Percentiles rank a stretch among this genome's conserved stretches.
phyloP scores from a whole-genome alignment of 805 yeast species.

The Candida sphagnicola region DNA sequence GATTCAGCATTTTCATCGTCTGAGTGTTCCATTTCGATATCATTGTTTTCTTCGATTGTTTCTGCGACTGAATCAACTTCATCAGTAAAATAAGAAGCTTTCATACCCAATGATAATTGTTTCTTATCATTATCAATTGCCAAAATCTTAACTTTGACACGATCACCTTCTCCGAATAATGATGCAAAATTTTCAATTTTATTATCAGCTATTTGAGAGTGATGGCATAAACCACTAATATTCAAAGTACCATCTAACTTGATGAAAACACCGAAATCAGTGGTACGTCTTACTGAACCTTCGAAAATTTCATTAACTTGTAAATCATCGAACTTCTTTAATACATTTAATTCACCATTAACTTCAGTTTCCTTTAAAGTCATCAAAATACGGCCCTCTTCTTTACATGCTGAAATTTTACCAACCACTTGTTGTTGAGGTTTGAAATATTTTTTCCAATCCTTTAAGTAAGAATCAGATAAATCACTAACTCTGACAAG shows the following conservation, averaged over 20 bases:
- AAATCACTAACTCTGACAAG: slow-evolving; percentile 78
- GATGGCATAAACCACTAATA: slow-evolving; percentile 85
- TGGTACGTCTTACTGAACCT: slow-evolving; percentile 72
- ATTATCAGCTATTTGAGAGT: slow-evolving; percentile 76
- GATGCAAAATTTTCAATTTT: slow-evolving; percentile 52
- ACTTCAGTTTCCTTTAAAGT: slow-evolving; percentile 80
- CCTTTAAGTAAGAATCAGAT: slow-evolving; percentile 76
- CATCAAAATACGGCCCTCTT: slow-evolving; percentile 63
- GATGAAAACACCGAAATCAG: slow-evolving; percentile 90
- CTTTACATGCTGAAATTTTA: slow-evolving; percentile 60
- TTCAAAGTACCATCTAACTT: slow-evolving; percentile 69
- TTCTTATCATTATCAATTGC: slow-evolving; percentile 60
- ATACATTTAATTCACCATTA: slow-evolving; percentile 57
- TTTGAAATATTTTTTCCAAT: slow-evolving; percentile 79
- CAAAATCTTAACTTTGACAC: slow-evolving; percentile 80
- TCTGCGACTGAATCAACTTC: slow-evolving; percentile 13
- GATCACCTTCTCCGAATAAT: slow-evolving; percentile 84
- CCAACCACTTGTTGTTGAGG: slow-evolving; percentile 73
- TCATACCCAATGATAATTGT: slow-evolving; percentile 86
- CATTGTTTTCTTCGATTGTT: slow-evolving; percentile 22
- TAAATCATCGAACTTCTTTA: slow-evolving; percentile 65
- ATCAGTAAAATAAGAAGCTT: slow-evolving; percentile 76
- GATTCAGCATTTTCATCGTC: slow-evolving; percentile 26
- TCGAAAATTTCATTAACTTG: slow-evolving; percentile 66
- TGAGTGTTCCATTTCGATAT: slow-evolving; percentile 12